phyloP scores from a whole-genome alignment of 306 rosid genomes.

The Lathyrus oleraceus region DNA sequence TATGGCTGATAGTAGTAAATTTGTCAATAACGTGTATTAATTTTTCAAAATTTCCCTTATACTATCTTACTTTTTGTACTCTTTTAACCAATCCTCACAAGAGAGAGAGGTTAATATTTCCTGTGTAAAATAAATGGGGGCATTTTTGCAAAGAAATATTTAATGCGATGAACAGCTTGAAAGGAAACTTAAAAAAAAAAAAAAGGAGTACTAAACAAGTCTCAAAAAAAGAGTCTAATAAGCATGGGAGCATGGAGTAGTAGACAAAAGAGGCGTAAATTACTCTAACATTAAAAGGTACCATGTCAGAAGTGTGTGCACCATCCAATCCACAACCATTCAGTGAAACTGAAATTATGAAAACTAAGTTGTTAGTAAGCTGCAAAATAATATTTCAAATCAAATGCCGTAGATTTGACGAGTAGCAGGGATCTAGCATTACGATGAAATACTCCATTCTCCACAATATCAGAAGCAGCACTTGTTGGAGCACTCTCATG shows the following conservation, averaged over 20 bases:
- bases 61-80: not conserved
- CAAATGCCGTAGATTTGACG: conserved; percentile 4
- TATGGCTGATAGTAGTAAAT: not conserved
- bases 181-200: not conserved
- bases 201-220: not conserved
- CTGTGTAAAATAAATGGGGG: not conserved
- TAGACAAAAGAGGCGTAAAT: conserved; percentile 8
- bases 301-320: conserved; percentile 53
- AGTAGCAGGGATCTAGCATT: conserved; percentile 33
- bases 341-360: conserved; percentile 56
- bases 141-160: not conserved
- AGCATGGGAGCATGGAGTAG: not conserved
- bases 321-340: conserved; percentile 44
- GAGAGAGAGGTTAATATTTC: not conserved
- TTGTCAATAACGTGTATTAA: not conserved
- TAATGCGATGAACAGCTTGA: not conserved
- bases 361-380: conserved; percentile 38
- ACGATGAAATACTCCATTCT: conserved; percentile 52
- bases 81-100: not conserved
- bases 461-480: conserved; percentile 55
- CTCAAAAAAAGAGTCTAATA: not conserved
- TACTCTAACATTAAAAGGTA: conserved; percentile 37
- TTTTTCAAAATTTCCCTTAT: not conserved
- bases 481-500: conserved; percentile 55
- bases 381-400: conserved; percentile 31